Evolutionary conservation across 2,329 filamentous ascomycete genomes (phyloP).

Genomic region (Emmonsiellopsis sp.): DNA sequence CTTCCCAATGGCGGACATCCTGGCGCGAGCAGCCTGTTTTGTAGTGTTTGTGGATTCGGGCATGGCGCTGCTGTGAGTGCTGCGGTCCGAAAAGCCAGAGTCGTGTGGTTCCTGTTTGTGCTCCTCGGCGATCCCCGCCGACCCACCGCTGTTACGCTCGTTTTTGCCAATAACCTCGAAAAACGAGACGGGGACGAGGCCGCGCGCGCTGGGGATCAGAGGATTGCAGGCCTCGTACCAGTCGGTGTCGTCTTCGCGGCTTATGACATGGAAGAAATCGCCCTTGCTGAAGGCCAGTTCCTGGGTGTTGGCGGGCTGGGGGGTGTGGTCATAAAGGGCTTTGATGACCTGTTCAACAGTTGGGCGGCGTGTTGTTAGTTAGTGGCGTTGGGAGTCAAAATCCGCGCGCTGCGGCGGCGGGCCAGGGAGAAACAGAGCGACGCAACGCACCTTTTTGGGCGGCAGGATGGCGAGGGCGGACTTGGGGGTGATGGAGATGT

Average conservation of each 20-base stretch:
- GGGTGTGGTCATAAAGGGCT: slow-evolving; percentile 86
- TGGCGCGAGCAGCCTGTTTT: slow-evolving; percentile 25
- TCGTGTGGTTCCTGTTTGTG: slow-evolving; percentile 63
- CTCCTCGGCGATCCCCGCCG: slow-evolving; percentile 44
- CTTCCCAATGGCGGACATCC: slow-evolving; percentile 41
- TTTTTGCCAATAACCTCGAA: slow-evolving; percentile 90
- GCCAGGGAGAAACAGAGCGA: slow-evolving; percentile 15
- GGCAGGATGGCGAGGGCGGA: slow-evolving; percentile 80
- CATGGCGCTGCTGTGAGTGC: slow-evolving; percentile 29
- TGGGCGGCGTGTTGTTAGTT: not conserved
- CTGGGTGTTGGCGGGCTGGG: slow-evolving; percentile 53
- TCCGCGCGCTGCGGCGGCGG: not conserved
- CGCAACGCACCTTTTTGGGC: slow-evolving; percentile 69
- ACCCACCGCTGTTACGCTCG: slow-evolving; percentile 76
- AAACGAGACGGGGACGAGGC: slow-evolving; percentile 85
- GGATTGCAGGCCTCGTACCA: slow-evolving; percentile 99
- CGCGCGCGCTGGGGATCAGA: slow-evolving; percentile 68
- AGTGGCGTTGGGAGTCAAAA: slow-evolving; percentile 4
- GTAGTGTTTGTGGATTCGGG: slow-evolving; percentile 26
- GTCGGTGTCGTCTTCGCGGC: slow-evolving; percentile 83
- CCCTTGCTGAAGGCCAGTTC: slow-evolving; percentile 87
- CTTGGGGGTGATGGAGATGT: slow-evolving; percentile 72
- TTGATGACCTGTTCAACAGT: slow-evolving; percentile 67
- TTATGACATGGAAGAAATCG: slow-evolving; percentile 97
- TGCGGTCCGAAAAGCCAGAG: slow-evolving; percentile 70